A percentile compares a stretch with the other conserved stretches of the same genome.
Conservation (phyloP, 1,284 basidiomycete species). For the Leccinum pseudoinsigne region DNA sequence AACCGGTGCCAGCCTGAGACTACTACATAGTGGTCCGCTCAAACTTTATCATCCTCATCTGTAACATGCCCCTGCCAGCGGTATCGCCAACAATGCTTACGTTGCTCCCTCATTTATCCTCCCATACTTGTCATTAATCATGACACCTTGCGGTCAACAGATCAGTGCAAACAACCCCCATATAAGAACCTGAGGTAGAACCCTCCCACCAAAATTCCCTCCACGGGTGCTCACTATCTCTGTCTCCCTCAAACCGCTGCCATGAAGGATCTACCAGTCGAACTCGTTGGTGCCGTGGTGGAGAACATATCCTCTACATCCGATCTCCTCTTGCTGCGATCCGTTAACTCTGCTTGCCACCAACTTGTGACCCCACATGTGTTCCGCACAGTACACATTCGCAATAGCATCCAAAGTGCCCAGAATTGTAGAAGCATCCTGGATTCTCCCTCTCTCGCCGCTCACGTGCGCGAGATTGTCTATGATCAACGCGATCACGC, state of each 20-base stretch:
- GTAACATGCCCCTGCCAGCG: no score
- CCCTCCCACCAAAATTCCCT: background rate
- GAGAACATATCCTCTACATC: conserved; percentile 24
- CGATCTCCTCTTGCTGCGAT: conserved; percentile 31
- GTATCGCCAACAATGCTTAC: no score
- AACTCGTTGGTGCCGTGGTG: conserved; percentile 26
- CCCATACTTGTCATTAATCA: no score
- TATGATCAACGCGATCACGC: conserved; percentile 15
- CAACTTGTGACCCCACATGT: conserved; percentile 26
- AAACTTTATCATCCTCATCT: no score
- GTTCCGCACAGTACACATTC: conserved; percentile 23
- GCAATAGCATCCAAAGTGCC: conserved; percentile 30
- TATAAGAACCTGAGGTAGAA: background rate
- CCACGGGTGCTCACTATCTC: background rate
- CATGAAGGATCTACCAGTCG: conserved; percentile 31
- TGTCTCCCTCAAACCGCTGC: background rate
- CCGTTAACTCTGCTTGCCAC: conserved; percentile 26
- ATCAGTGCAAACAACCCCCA: no score
- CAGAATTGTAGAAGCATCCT: conserved; percentile 26
- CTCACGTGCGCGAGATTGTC: conserved; percentile 29
- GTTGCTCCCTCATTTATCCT: no score
- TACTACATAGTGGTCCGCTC: no score
- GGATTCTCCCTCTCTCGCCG: conserved; percentile 22
- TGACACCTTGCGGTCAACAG: no score
- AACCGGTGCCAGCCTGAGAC: no score